Base-by-base conservation (phyloP, 768 basidiomycete species). In the Leucocoprinus sp. region DNA sequence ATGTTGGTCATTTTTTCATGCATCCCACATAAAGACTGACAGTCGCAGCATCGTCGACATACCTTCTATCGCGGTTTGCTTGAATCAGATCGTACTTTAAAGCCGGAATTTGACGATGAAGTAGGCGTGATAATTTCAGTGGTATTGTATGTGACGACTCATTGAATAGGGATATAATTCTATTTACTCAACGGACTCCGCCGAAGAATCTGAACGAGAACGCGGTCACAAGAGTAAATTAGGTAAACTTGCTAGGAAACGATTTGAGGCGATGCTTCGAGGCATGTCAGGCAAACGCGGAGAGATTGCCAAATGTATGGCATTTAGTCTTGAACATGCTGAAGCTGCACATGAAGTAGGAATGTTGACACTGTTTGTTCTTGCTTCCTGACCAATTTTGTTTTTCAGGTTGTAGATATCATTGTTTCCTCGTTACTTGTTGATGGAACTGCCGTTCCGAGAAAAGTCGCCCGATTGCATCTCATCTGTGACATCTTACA, bases 401-500 rank as follows among this genome's bases (percentile, higher is more conserved):
- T 17, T 29, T 27, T n/a, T 2, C 52, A 97, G 93, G 78, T 99
- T 27, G 80, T 82, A 4, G 92, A 97, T 53, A 78, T 95, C 54
- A 89, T 99, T 54, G 78, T 93, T 21, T 72, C 85, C 12, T 97
- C 96, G 4, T 67, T 98, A 7, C 71, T 88, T 19, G 82, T 98
- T 15, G 90, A 92, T 52, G 71, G 79, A n/a, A 99, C 96, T 1
- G 82, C 96, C 0, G 91, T 98, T n/a, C 96, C 96, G 44, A 82
- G 93, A 55, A 99, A 99, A 63, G 80, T 98, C 44, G 90, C 96
- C 19, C 83, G 96, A 19, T 74, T 99, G 21, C 84, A 97, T 66
- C 74, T 99, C 48, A 90, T 98, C 43, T 97, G 93, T 59, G 96
- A 99, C 60, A 97, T 99, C 52, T 72, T 99, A 35, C 93, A 97